Evolutionary conservation across 1,284 basidiomycete genomes (phyloP).

Genomic region (Mycena citricolor): DNA sequence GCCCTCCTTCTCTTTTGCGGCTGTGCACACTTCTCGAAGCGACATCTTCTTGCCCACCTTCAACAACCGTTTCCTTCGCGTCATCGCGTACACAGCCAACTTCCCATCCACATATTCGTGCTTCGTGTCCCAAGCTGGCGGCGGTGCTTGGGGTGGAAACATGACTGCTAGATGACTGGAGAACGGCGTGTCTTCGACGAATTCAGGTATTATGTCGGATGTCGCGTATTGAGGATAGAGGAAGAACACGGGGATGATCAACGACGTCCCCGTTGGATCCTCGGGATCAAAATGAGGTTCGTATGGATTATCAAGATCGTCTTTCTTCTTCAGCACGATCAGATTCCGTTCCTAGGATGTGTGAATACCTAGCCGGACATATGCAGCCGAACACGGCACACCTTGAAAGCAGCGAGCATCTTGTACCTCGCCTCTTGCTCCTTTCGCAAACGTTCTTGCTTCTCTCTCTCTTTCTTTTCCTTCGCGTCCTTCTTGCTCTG

Average conservation of each 20-base stretch:
- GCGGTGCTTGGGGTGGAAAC: constrained; percentile 70
- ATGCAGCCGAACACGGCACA: constrained; percentile 34
- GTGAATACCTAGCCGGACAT: background rate
- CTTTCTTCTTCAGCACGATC: constrained; percentile 57
- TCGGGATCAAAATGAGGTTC: constrained; percentile 63
- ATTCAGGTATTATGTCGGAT: constrained; percentile 86
- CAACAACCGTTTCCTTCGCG: constrained; percentile 71
- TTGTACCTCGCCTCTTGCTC: constrained; percentile 47
- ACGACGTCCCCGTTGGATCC: constrained; percentile 52
- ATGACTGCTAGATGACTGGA: constrained; percentile 76
- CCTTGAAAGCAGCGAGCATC: constrained; percentile 60
- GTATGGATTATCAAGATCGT: constrained; percentile 53
- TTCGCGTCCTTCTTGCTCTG: constrained; percentile 45
- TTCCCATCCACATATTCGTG: constrained; percentile 71
- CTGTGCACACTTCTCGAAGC: constrained; percentile 72
- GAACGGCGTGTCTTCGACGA: constrained; percentile 86
- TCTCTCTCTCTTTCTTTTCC: constrained; percentile 51
- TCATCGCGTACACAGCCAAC: constrained; percentile 84
- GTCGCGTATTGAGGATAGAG: constrained; percentile 89
- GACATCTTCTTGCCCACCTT: constrained; percentile 91
- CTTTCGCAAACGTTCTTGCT: constrained; percentile 46
- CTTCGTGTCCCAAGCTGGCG: constrained; percentile 76
- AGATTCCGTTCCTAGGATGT: constrained; percentile 62
- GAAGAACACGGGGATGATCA: constrained; percentile 88
- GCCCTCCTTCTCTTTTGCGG: constrained; percentile 58